Evolutionary conservation across 73 alveolate species (phyloP).

Genomic region (Urostyla sp.): DNA sequence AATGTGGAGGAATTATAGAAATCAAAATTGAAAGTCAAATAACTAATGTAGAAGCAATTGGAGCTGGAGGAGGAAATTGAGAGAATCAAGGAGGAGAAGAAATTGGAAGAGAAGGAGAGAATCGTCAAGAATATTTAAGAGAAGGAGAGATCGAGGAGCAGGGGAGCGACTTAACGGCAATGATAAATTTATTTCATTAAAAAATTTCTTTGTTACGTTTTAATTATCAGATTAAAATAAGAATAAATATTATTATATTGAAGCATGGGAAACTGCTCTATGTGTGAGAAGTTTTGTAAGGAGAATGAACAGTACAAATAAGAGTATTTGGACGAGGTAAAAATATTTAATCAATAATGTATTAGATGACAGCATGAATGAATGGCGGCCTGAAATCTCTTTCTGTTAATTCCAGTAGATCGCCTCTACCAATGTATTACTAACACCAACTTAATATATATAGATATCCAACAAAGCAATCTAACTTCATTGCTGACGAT

Average conservation of each 20-base stretch:
- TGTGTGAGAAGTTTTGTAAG: constrained; percentile 12
- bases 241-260: not conserved
- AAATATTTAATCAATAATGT: not conserved
- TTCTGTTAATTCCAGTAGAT: not conserved
- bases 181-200: not conserved
- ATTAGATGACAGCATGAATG: not conserved
- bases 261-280: constrained; percentile 38
- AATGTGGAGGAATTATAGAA: not conserved
- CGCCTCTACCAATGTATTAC: too few species aligned
- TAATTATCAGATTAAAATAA: not conserved
- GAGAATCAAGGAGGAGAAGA: not conserved
- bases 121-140: constrained; percentile 18
- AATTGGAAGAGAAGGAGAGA: constrained; percentile 5
- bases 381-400: too few species aligned
- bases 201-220: not conserved
- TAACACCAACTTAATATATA: too few species aligned
- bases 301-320: not conserved
- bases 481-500: too few species aligned
- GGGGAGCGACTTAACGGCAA: constrained; percentile 26
- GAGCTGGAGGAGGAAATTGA: constrained; percentile 31
- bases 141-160: constrained; percentile 38
- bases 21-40: constrained; percentile 28
- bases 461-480: too few species aligned
- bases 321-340: constrained; percentile 20
- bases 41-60: constrained; percentile 5